Evolutionary conservation across 2,329 filamentous ascomycete genomes (phyloP).

Genomic region (Cytospora piceicola): DNA sequence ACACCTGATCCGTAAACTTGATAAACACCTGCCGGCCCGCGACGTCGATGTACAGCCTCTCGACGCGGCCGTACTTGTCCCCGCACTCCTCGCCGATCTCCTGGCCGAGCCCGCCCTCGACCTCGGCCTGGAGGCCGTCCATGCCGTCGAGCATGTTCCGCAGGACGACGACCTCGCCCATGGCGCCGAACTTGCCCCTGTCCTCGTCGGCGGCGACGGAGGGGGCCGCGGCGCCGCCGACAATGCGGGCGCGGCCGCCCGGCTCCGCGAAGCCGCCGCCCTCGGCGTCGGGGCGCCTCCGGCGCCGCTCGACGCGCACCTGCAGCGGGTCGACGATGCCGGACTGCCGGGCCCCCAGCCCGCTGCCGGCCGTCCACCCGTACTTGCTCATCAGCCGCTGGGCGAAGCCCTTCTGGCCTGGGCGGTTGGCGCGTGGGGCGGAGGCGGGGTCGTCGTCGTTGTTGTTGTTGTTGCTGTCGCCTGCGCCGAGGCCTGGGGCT

Average conservation of each 20-base stretch:
- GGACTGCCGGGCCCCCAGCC: constrained; percentile 78
- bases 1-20: constrained; percentile 85
- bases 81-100: constrained; percentile 95
- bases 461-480: constrained; percentile 42
- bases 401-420: constrained; percentile 83
- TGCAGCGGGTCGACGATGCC: constrained; percentile 85
- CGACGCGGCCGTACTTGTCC: constrained; percentile 84
- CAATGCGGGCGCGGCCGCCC: constrained; percentile 74
- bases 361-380: constrained; percentile 87
- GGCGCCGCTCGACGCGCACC: constrained; percentile 83
- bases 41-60: constrained; percentile 76
- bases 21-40: constrained; percentile 77
- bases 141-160: constrained; percentile 86
- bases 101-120: constrained; percentile 77
- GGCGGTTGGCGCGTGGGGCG: constrained; percentile 64
- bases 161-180: constrained; percentile 83
- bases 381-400: constrained; percentile 90
- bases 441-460: constrained; percentile 41
- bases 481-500: constrained; percentile 50
- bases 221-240: constrained; percentile 63
- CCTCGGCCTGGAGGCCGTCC: constrained; percentile 74
- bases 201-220: constrained; percentile 34
- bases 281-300: constrained; percentile 77
- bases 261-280: constrained; percentile 77
- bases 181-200: constrained; percentile 64